Base-by-base conservation (phyloP, 495 filamentous ascomycete species). In the Xylaria telfairii region DNA sequence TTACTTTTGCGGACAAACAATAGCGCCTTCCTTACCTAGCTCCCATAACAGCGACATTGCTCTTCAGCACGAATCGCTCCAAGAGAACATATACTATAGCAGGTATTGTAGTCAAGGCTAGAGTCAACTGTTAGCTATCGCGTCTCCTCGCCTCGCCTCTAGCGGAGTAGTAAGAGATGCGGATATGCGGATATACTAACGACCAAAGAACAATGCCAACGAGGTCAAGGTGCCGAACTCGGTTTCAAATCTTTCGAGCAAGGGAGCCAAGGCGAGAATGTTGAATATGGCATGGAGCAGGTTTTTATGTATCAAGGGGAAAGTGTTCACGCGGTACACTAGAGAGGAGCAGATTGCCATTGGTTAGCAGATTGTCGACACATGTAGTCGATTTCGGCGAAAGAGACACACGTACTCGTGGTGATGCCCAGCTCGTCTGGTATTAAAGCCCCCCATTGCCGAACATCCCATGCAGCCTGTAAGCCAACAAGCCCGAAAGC, bases 281-380 rank as follows among this genome's bases (percentile, higher is more conserved):
- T 98, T 97, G 74, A 98, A 78, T 37, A 95, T 72, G 57, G 89
- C 83, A 78, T 98, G 96, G 69, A 96, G 84, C 80, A 95, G 87
- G 71, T 90, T 90, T 39, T 86, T 75, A 79, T 99, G 96, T 67
- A 98, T 91, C 64, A 99, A 85, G 2, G 95, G 94, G 78, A 92
- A 99, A 12, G 94, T 96, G 76, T 97, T 98, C 21, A 95, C 84
- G 70, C 96, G 92, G 79, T 98, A 93, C 87, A 97, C 95, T 97
- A 79, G 96, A 59, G 32, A 59, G 79, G 60, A 60, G 34, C 24
- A 61, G 24, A 32, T 65, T 59, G 67, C 56, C 60, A 70, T 69
- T 51, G 65, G 61, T 72, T 62, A 70, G 71, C 51, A 62, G 65
- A 28, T 1, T 32, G 24, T 46, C 21, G 7, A 6, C 19, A 28